A percentile compares a stretch with the other conserved stretches of the same genome.
These are phyloP conservation scores for Debaryomycetaceae sp. DNA, from an alignment of 1,139 yeast genomes.

Conservation along the genomic window DNA sequence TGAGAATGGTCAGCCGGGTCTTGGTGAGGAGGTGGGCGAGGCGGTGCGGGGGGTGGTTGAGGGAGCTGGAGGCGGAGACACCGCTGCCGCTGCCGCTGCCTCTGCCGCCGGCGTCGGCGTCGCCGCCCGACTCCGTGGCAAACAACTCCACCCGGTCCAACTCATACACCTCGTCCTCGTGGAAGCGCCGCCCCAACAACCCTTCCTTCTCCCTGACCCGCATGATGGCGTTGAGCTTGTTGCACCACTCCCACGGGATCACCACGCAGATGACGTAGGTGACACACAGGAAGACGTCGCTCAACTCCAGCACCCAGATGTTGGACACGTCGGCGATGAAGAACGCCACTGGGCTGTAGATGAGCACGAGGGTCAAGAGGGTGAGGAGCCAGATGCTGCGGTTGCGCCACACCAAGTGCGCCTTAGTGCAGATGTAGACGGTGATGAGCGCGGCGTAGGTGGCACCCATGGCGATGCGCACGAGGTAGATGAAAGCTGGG, in stretches of 20 bases:
- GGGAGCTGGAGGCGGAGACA: background rate
- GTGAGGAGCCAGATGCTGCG: conserved; percentile 52
- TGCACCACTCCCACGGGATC: conserved; percentile 88
- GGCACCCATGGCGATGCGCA: conserved; percentile 70
- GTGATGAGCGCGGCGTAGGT: conserved; percentile 67
- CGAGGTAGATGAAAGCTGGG: conserved; percentile 75
- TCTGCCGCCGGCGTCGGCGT: too few relatives aligned
- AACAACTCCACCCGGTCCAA: conserved; percentile 41
- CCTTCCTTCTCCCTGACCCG: conserved; percentile 72
- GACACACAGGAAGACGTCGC: conserved; percentile 69
- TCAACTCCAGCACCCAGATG: conserved; percentile 65
- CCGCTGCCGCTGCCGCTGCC: background rate
- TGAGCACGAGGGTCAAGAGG: conserved; percentile 51
- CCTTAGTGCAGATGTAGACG: conserved; percentile 54
- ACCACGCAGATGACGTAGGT: conserved; percentile 72
- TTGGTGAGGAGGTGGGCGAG: conserved; percentile 15
- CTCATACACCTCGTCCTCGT: conserved; percentile 60
- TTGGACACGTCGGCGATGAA: conserved; percentile 76
- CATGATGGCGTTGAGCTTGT: conserved; percentile 58
- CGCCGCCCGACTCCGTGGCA: too few relatives aligned
- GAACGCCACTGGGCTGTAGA: conserved; percentile 65
- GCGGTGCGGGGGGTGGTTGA: conserved; percentile 2
- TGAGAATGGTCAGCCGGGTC: conserved; percentile 35
- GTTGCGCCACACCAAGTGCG: conserved; percentile 51
- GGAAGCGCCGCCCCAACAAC: conserved; percentile 71